phyloP scores from a whole-genome alignment of 805 yeast genomes.

The Candida chauliodis region DNA sequence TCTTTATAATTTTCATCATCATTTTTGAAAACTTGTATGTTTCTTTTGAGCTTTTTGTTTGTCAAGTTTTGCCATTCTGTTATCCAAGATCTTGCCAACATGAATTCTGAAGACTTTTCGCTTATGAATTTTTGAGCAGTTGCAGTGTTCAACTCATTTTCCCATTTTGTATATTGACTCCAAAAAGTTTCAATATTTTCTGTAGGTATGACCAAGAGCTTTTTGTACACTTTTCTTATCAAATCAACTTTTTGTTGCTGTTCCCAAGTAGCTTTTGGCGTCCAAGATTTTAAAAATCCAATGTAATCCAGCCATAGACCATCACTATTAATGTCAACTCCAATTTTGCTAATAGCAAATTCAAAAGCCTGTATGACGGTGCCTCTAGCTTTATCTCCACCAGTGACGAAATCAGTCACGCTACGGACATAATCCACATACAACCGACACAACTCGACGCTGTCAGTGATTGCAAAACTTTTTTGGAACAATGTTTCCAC shows the following conservation, averaged over 20 bases:
- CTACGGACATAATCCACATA: slow-evolving; percentile 78
- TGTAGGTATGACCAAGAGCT: slow-evolving; percentile 72
- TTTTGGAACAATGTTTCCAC: slow-evolving; percentile 67
- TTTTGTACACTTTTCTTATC: slow-evolving; percentile 68
- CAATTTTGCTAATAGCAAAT: slow-evolving; percentile 73
- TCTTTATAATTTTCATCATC: slow-evolving; percentile 19
- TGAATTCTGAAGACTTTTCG: slow-evolving; percentile 77
- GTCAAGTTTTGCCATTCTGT: slow-evolving; percentile 68
- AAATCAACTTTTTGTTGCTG: slow-evolving; percentile 76
- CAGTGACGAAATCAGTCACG: slow-evolving; percentile 65
- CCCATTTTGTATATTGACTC: slow-evolving; percentile 80
- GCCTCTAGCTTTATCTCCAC: slow-evolving; percentile 76
- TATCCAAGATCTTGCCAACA: slow-evolving; percentile 78
- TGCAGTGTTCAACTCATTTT: slow-evolving; percentile 65
- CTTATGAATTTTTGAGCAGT: slow-evolving; percentile 83
- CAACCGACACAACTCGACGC: slow-evolving; percentile 69
- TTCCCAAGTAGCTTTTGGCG: slow-evolving; percentile 78
- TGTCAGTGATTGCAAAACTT: slow-evolving; percentile 58
- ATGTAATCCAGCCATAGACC: slow-evolving; percentile 79
- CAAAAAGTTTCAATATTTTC: slow-evolving; percentile 73
- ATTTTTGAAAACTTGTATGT: slow-evolving; percentile 25
- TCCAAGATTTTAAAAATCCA: slow-evolving; percentile 74
- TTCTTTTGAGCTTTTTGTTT: slow-evolving; percentile 43
- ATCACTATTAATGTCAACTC: slow-evolving; percentile 70
- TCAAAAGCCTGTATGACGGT: slow-evolving; percentile 79